Conservation (phyloP, 2,329 filamentous ascomycete genomes). For the Aulographum hederae region DNA sequence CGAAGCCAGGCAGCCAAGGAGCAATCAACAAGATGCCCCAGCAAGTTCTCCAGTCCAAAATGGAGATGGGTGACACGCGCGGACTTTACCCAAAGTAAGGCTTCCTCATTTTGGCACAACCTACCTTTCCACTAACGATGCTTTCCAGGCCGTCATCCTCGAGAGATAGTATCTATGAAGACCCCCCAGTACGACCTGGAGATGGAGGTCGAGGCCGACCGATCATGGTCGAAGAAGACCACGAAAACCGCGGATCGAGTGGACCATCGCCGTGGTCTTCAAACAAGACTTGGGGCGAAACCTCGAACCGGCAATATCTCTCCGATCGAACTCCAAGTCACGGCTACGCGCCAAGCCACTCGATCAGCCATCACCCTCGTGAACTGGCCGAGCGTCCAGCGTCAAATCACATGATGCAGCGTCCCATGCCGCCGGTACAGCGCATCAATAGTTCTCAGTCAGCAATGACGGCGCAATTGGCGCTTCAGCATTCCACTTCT, state of each 20-base stretch:
- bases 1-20: too few relatives aligned
- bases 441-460: too few relatives aligned
- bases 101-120: too few relatives aligned
- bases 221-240: constrained; percentile 26
- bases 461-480: constrained; percentile 35
- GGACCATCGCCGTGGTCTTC: constrained; percentile 18
- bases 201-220: constrained; percentile 28
- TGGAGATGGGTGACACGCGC: neutral
- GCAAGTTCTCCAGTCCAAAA: neutral
- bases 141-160: neutral
- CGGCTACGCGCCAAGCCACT: neutral
- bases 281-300: constrained; percentile 17
- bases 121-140: neutral
- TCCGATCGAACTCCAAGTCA: neutral
- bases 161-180: too few relatives aligned
- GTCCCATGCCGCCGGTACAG: too few relatives aligned
- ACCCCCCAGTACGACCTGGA: constrained; percentile 11
- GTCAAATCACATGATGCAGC: too few relatives aligned
- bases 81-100: neutral
- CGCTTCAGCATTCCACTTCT: constrained; percentile 27
- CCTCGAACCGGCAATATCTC: constrained; percentile 5
- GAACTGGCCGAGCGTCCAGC: too few relatives aligned
- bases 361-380: neutral
- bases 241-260: constrained; percentile 17
- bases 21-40: too few relatives aligned